Evolutionary conservation across 2,329 filamentous ascomycete genomes (phyloP), one percentile per base, ranked within the genome.

Genomic region (Exophiala viscosa): DNA sequence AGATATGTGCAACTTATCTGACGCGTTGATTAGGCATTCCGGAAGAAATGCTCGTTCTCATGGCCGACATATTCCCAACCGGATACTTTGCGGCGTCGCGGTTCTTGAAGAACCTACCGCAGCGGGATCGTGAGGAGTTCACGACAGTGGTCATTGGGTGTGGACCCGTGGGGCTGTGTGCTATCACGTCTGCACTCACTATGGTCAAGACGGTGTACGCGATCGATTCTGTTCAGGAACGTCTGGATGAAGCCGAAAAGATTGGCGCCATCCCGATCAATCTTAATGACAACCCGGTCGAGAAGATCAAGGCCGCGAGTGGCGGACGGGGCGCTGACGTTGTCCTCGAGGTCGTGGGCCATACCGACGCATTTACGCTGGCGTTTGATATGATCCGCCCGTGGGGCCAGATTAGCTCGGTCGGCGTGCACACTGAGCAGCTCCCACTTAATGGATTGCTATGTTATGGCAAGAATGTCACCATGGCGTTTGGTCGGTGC

Each of bases 241-340:
- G 83, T 13, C 67, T 87, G 1, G 71, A 76, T 8, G 75, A 77
- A 1, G 84, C 83, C 0, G 73, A 79, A 63, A 83, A 81, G 64
- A 86, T 86, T 40, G 82, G 82, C 0, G 81, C 77, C 55, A 77
- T 77, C 2, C 75, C 82, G 0, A 77, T 87, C 35, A 76, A 86
- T 61, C 85, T 86, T 61, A 77, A 71, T 17, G 77, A 81, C 54
- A 74, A 76, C 9, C 66, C 78, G 74, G 3, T 84, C 0, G 75
- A 83, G 33, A 74, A 82, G 62, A 86, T 86, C 46, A 79, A 85
- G 42, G 69, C 77, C 51, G 62, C 72, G 11, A 84, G 85, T 45
- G 77, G 71, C 1, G 80, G 76, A 0, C 55, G 99, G 75, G 32
- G 92, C 88, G 15, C 85, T 90, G 32, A 97, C 79, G 68, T 64